A percentile compares a stretch with the other conserved stretches of the same genome.
These are phyloP conservation scores for Piper betle DNA, from an alignment of 164 flowering plant genomes.

Conservation along the genomic window DNA sequence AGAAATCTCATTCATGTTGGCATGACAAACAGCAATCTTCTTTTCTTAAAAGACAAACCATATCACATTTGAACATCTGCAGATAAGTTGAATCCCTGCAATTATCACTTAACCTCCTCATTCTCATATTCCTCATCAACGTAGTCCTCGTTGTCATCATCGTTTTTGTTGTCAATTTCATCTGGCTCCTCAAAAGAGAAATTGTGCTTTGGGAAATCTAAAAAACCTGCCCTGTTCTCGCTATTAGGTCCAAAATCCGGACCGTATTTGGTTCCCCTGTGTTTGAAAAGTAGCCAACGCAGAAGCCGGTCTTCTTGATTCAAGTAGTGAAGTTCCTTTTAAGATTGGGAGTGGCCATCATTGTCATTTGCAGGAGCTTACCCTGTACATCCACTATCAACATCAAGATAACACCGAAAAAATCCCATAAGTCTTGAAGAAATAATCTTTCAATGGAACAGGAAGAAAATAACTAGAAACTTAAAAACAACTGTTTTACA, in stretches of 20 bases:
- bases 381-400: conserved; percentile 32
- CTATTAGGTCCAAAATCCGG: conserved; percentile 24
- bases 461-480: not conserved
- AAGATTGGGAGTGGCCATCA: conserved; percentile 88
- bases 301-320: conserved; percentile 84
- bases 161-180: conserved; percentile 20
- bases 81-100: no score
- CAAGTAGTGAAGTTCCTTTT: conserved; percentile 78
- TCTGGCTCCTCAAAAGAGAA: conserved; percentile 23
- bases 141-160: conserved; percentile 25
- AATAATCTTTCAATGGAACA: not conserved
- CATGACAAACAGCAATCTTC: no score
- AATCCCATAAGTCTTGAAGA: not conserved
- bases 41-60: no score
- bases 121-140: conserved; percentile 8
- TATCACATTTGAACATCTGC: no score
- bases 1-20: no score
- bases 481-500: not conserved
- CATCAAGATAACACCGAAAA: not conserved
- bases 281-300: conserved; percentile 86
- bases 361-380: conserved; percentile 76
- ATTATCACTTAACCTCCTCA: not conserved
- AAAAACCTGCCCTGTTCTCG: conserved; percentile 15
- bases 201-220: conserved; percentile 8
- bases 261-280: conserved; percentile 43